Evolutionary conservation across 2,329 filamentous ascomycete genomes (phyloP), one percentile per base, ranked within the genome.

Genomic region (Cladophialophora psammophila): DNA sequence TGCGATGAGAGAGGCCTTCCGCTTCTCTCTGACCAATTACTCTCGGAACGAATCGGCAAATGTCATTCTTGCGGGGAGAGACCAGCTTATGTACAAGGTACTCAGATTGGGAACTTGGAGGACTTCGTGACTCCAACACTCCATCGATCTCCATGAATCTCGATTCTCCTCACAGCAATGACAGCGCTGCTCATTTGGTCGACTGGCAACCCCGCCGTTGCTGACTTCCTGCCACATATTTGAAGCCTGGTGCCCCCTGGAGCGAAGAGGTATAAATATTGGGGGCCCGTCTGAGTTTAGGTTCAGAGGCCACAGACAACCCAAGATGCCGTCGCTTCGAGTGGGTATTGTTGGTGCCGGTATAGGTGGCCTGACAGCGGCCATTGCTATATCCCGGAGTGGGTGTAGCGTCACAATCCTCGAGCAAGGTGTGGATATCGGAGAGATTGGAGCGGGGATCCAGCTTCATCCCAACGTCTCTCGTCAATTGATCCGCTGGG

Each of bases 341-440:
- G 65, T 76, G 34, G 74, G 74, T 36, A 72, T 76, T 5, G 65
- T 75, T 13, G 80, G 80, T 20, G 79, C 78, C n/a, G 80, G 80
- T 5, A 75, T 82, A 20, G 79, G 78, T 2, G 80, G 80, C 13
- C 75, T 82, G 6, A 79, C 80, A 15, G 78, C 81, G 20, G 77
- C 80, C n/a, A 60, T 60, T n/a, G 58, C 58, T 20, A 63, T 60
- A n/a, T 26, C 58, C n/a, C 58, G 58, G 20, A 36, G 40, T 31
- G 58, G 58, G 9, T 60, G 58, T 60, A 52, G n/a, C 35, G 58
- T 60, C 42, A 60, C 58, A 5, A 60, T 60, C 34, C 48, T 60
- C 26, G 58, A 60, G 31, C 58, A 60, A 31, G 42, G 58, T 13
- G 31, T 18, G 12, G 58, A 60, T 3, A 60, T 60, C 34, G 58